Evolutionary conservation across 179 eudicot genomes (phyloP), one percentile per base, ranked within the genome.

Genomic region (Carnegiea gigantea): DNA sequence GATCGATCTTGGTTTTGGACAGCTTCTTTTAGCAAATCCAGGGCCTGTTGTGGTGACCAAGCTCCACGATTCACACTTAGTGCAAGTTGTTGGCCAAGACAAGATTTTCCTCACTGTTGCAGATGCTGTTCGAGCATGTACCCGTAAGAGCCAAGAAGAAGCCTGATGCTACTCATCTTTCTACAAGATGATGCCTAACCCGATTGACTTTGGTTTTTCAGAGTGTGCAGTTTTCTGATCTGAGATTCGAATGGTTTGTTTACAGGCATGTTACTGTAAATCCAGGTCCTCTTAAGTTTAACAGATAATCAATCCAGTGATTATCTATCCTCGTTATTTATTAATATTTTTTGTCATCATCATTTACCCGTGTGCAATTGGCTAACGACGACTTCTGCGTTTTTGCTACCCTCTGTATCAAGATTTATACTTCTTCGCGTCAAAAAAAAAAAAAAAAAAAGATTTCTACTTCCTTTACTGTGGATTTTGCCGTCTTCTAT

Each of bases 1-100:
- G 23, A 51, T 44, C 15, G 14, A 14, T 28, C 23, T 33, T 23
- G 44, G 13, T 81, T 44, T 57, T 78, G 23, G n/a, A 82, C 95
- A 95, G 97, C 96, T 95, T 38, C 81, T 87, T 59, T 83, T 95
- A 36, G 92, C 98, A 14, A 95, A 93, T 80, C 98, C 97, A 9
- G 98, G 98, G 15, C 86, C 82, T 11, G 85, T 83, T 3, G 95
- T 95, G 78, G 73, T 92, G 77, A 92, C 91, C 78, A 93, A 95
- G 87, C 87, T 95, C 23, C 86, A 93, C 53, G 90, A 90, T 51
- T 83, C 98, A 1, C 43, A 78, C 0, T 92, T 92, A 15, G 78
- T 87, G 8, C 76, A 83, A 21, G 5, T 77, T 51, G 84, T 93
- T 13, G 97, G 93, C 23, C 88, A 91, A 81, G 90, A 90, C 82